Base-by-base conservation (phyloP, 352 stramenopile genomes). In the Phytophthora constricta region DNA sequence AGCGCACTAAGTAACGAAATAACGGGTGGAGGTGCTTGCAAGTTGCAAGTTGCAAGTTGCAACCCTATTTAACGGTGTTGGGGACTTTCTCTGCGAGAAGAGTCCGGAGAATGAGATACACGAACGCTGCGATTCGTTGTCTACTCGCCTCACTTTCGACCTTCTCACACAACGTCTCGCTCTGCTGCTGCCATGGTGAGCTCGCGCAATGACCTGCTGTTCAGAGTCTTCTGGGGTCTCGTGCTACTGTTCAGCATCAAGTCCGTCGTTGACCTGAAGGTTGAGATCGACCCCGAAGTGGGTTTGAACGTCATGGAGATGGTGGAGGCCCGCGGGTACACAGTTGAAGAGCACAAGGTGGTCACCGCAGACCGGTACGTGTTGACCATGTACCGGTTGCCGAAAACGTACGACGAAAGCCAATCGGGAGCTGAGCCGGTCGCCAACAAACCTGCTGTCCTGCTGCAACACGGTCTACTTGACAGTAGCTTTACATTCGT, bases 401-500 rank as follows among this genome's bases (percentile, higher is more conserved):
- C 76, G 11, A 79, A 77, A 25, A 80, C 76, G 5, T 79, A 74
- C 62, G 59, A 58, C 1, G 76, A 87, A 45, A 82, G 64, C 10
- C 74, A 80, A 62, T 23, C 52, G 4, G 20, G 48, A 5, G 25
- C 45, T 13, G 19, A 54, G 14, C 31, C 61, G 16, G 50, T 46
- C 1, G 33, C 52, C n/a, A 75, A 68, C 52, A 86, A 88, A 51
- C 74, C 79, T 5, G 72, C 53, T 11, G 76, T 80, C 10, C 70
- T 81, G 49, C 74, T 87, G 28, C 77, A 84, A 37, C 79, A 87
- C 62, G 79, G 79, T 14, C 68, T 87, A 14, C 57, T 87, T 0
- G 76, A 84, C 53, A 84, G 74, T 47, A 84, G 74, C 50, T 87
- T 68, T 49, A 82, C 79, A 34, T 87, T 70, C 25, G 74, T 86